Evolutionary conservation across 2,329 filamentous ascomycete genomes (phyloP).

Genomic region (Harringtonia aguacate): DNA sequence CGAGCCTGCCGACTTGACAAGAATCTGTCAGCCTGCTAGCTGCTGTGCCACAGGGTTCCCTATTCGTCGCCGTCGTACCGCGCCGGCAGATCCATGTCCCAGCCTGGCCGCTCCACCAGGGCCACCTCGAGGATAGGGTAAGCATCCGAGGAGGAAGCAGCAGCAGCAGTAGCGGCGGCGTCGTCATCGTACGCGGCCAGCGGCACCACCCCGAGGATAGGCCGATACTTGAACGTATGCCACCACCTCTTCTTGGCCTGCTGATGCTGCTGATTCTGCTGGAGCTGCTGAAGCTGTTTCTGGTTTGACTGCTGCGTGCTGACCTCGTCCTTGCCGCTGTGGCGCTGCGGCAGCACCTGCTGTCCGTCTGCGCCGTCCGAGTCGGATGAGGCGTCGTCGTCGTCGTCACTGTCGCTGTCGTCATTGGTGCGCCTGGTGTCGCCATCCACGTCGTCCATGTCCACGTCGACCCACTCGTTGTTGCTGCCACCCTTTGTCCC

Average conservation of each 20-base stretch:
- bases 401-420: constrained; percentile 14
- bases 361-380: no score
- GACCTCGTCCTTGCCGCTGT: not conserved
- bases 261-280: not conserved
- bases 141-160: no score
- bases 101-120: constrained; percentile 75
- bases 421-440: constrained; percentile 23
- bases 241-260: constrained; percentile 41
- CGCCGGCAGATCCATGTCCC: constrained; percentile 69
- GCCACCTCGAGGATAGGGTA: constrained; percentile 59
- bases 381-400: constrained; percentile 18
- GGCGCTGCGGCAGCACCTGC: constrained; percentile 13
- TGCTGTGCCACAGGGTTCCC: no score
- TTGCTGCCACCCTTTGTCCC: constrained; percentile 24
- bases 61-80: constrained; percentile 34
- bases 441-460: constrained; percentile 20
- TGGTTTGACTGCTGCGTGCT: not conserved
- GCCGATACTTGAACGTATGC: constrained; percentile 87
- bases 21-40: no score
- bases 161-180: not conserved
- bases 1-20: no score
- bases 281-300: no score
- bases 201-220: constrained; percentile 66
- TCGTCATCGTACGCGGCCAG: constrained; percentile 15
- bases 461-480: constrained; percentile 23